Evolutionary conservation across 192 early-diverging fungal genomes (phyloP).

Genomic region (Coemansia sp.): DNA sequence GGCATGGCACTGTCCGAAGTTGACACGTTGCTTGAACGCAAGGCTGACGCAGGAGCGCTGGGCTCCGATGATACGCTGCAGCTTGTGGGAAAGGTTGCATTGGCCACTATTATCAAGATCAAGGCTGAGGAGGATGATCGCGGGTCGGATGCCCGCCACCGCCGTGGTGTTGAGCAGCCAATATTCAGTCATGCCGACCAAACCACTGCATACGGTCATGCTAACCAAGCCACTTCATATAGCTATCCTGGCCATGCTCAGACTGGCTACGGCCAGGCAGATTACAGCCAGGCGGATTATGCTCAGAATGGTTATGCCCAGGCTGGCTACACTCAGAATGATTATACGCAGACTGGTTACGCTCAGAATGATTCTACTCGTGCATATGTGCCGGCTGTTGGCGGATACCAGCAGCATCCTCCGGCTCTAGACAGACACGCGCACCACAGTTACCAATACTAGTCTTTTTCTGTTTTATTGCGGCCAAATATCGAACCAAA

Average conservation of each 20-base stretch:
- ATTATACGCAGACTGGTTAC: not conserved
- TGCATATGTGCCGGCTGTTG: not conserved
- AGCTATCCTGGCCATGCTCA: too few relatives aligned
- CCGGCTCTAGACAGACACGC: not conserved
- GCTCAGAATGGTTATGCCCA: too few relatives aligned
- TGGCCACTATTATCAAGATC: slow-evolving; percentile 49
- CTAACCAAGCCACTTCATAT: too few relatives aligned
- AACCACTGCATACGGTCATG: too few relatives aligned
- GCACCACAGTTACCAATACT: slow-evolving; percentile 8
- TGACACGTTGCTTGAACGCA: slow-evolving; percentile 26
- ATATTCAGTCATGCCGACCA: too few relatives aligned
- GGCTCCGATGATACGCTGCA: slow-evolving; percentile 28
- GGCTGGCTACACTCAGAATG: not conserved
- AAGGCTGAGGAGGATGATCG: slow-evolving; percentile 31
- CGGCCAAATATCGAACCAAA: not conserved
- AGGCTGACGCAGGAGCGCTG: slow-evolving; percentile 15
- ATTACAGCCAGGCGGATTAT: too few relatives aligned
- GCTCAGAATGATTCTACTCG: not conserved
- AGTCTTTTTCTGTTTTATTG: not conserved
- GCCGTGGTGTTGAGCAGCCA: not conserved
- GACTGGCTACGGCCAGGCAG: not conserved
- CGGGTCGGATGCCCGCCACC: not conserved
- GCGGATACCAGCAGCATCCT: not conserved
- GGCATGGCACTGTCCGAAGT: slow-evolving; percentile 35
- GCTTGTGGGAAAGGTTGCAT: slow-evolving; percentile 30